Evolutionary conservation across 2,329 filamentous ascomycete genomes (phyloP).

Genomic region (Anisogramma anomala): DNA sequence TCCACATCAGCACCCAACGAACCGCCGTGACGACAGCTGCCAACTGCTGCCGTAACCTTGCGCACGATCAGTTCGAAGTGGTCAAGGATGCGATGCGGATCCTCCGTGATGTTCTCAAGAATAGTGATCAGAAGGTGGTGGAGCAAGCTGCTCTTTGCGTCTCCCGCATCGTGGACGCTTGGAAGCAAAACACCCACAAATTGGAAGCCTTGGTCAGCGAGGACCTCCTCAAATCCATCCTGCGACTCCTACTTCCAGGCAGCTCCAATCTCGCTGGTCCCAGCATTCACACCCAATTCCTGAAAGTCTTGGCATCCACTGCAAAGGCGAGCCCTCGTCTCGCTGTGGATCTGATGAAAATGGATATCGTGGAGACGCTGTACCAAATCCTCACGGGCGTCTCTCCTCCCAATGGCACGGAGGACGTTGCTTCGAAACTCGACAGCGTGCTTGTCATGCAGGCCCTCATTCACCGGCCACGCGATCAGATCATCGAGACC

Average conservation of each 20-base stretch:
- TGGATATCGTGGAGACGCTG: constrained; percentile 93
- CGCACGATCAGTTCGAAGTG: constrained; percentile 82
- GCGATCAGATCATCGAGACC: constrained; percentile 94
- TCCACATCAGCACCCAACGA: constrained; percentile 90
- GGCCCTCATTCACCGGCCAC: constrained; percentile 85
- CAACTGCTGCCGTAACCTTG: constrained; percentile 95
- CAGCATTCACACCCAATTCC: constrained; percentile 91
- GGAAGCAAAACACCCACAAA: constrained; percentile 76
- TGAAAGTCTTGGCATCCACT: constrained; percentile 81
- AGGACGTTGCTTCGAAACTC: constrained; percentile 72
- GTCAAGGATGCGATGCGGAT: constrained; percentile 96
- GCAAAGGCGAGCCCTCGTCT: constrained; percentile 78
- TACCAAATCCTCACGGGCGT: constrained; percentile 97
- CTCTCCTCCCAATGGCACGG: constrained; percentile 69
- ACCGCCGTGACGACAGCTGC: constrained; percentile 95
- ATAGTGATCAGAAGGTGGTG: constrained; percentile 91
- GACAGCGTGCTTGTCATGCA: constrained; percentile 99
- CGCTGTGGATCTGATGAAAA: constrained; percentile 83
- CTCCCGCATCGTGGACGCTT: constrained; percentile 92
- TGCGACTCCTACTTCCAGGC: constrained; percentile 80
- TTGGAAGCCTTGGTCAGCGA: constrained; percentile 87
- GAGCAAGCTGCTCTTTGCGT: constrained; percentile 95
- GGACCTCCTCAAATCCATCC: constrained; percentile 71
- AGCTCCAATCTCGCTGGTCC: constrained; percentile 91
- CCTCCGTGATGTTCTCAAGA: constrained; percentile 76